Conservation (phyloP, 768 basidiomycete genomes). For the Megacollybia marginata region DNA sequence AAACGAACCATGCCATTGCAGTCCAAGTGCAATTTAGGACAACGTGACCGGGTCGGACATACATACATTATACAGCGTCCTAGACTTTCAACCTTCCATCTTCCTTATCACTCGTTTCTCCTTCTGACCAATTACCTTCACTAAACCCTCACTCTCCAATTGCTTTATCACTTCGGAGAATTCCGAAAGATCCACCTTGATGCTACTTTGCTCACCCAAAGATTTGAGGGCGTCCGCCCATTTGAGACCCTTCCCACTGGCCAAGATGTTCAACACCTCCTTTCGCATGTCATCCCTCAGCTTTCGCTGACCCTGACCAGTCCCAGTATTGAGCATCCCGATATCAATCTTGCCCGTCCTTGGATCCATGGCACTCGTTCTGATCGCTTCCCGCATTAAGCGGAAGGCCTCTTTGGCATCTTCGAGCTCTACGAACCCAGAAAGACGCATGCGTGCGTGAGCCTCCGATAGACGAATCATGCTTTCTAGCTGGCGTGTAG, state of each 20-base stretch:
- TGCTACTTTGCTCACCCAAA: conserved; percentile 77
- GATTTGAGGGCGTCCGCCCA: conserved; percentile 79
- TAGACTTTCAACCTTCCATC: conserved; percentile 37
- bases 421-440: conserved; percentile 71
- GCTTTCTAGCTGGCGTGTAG: conserved; percentile 93
- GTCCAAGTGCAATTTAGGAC: too few species aligned
- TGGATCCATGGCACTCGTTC: conserved; percentile 92
- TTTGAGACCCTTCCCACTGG: conserved; percentile 52
- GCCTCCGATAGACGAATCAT: conserved; percentile 96
- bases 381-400: conserved; percentile 95
- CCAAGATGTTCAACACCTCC: conserved; percentile 63
- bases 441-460: conserved; percentile 94
- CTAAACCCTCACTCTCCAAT: conserved; percentile 77
- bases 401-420: conserved; percentile 90
- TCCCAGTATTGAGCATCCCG: conserved; percentile 91
- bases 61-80: not conserved
- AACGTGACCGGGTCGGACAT: too few species aligned
- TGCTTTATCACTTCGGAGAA: conserved; percentile 73
- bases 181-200: conserved; percentile 73
- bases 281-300: conserved; percentile 85
- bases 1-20: too few species aligned
- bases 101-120: conserved; percentile 75
- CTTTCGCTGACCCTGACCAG: conserved; percentile 79
- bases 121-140: conserved; percentile 84
- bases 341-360: conserved; percentile 96